phyloP scores from a whole-genome alignment of 164 flowering plant species.

The Berberis vulgaris region DNA sequence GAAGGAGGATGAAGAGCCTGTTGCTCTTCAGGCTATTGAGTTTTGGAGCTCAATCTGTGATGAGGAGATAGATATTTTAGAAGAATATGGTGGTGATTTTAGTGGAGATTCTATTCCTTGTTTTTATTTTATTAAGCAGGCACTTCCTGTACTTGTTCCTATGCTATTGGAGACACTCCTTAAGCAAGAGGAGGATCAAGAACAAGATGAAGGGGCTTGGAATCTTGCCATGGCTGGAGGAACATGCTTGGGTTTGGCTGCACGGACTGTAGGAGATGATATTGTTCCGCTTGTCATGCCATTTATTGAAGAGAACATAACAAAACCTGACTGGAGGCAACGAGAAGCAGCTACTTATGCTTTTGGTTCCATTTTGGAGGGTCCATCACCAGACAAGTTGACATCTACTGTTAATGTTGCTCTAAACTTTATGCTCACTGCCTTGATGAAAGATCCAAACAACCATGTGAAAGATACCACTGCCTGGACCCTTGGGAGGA shows the following conservation, averaged over 20 bases:
- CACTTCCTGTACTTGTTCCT: constrained; percentile 9
- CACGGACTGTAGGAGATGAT: constrained; percentile 6
- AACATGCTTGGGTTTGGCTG: constrained; percentile 10
- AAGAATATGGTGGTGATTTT: constrained; percentile 10
- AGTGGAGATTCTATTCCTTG: constrained; percentile 8
- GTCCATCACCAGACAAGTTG: constrained; percentile 22
- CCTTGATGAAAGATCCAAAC: constrained; percentile 42
- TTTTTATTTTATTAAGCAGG: constrained; percentile 8
- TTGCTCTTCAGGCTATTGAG: constrained; percentile 10
- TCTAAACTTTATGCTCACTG: constrained; percentile 42
- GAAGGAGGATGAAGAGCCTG: constrained; percentile 10
- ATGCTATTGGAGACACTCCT: constrained; percentile 10
- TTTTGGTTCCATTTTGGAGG: constrained; percentile 15
- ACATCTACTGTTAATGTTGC: constrained; percentile 40
- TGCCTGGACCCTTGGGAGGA: constrained; percentile 57
- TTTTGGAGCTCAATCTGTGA: constrained; percentile 10
- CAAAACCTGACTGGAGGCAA: constrained; percentile 13
- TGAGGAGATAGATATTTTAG: constrained; percentile 10
- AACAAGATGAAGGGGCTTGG: constrained; percentile 12
- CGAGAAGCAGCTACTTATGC: constrained; percentile 15
- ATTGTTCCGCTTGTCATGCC: constrained; percentile 14
- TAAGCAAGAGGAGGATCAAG: constrained; percentile 10
- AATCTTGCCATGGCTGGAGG: constrained; percentile 13
- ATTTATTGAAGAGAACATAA: constrained; percentile 13
- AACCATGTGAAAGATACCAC: constrained; percentile 61